Base-by-base conservation (phyloP, 306 rosid species). In the Trifolium subterraneum region DNA sequence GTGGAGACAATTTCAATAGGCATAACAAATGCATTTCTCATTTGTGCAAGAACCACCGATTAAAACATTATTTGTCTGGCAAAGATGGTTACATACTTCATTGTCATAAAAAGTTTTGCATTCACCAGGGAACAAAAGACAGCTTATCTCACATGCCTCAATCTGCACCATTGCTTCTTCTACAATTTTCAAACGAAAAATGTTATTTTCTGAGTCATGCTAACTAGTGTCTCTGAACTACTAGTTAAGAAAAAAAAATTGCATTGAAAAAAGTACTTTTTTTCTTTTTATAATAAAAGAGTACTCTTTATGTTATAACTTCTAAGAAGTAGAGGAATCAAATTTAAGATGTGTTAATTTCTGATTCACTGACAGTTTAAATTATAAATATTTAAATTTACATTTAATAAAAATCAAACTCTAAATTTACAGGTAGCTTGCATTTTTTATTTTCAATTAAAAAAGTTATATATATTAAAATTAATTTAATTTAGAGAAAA, bases 61-160 rank as follows among this genome's bases (percentile, higher is more conserved):
- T 44, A 44, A 44, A 44, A 12, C 1, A 3, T 13, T 0, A 13
- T 44, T 44, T 44, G 4, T 44, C 13, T 54, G 20, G 73, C 78
- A 79, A 4, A 72, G 55, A 22, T 64, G 65, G 15, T 0, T 61
- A 22, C 78, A 71, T 22, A 64, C 33, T 19, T 31, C 18, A 2
- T 27, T 41, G 7, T 73, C 68, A 4, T 50, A 2, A 16, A 50
- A 13, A 15, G 63, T 68, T 39, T 64, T 2, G 50, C 79, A 79
- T 72, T 1, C 35, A 52, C 83, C 79, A 4, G 54, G 2, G 74
- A 79, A 79, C 12, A 33, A 31, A 6, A 7, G 5, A 75, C 83
- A 65, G 0, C 64, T 74, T 39, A 66, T 79, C 56, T 79, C 74
- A 52, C 79, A 79, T 6, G 64, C 83, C 64, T 72, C 78, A 11